Base-by-base conservation (phyloP, 208 protist species). In the Wallacemonas collosoma region DNA sequence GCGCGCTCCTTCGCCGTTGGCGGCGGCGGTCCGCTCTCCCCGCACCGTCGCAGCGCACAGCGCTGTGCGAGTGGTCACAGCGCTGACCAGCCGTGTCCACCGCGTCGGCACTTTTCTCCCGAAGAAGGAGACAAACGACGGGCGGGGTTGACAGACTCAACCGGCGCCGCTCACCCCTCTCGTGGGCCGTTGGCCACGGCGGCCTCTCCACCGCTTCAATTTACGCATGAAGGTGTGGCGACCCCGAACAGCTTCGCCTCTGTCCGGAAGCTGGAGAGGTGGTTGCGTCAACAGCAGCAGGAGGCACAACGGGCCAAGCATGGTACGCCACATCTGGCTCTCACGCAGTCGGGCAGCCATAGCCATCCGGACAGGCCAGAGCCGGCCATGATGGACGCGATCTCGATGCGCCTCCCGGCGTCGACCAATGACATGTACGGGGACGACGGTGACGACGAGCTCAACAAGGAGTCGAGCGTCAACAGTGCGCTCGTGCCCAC, bases 211-310 rank as follows among this genome's bases (percentile, higher is more conserved):
- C 40, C 57, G 43, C 60, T 91, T 8, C 65, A 68, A 51, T 91
- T 91, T 68, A 87, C 83, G 0, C 53, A 80, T 3, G 81, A 88
- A 64, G 79, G 86, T 44, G 79, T 91, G 15, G 77, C 83, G 4
- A 91, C 86, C 1, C 86, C 86, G 8, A 87, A 91, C 64, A 91
- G 83, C 2, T 91, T 91, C 55, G 82, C 82, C 17, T 80, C 71
- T n/a, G 75, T 88, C 14, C 68, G 77, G 35, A 74, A 62, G 12
- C 85, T 85, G 26, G 69, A 84, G 54, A 14, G 36, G 26, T 58
- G 64, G 51, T 6, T 65, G 40, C 60, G 60, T 36, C 41, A 51
- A 17, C 60, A 65, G 1, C 60, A 65, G 60, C 60, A 65, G 17
- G 40, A 44, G 17, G 60, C 60, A n/a, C 11, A 45, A 38, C 5